These are phyloP conservation scores for Scedosporium boydii DNA, from an alignment of 2,329 filamentous ascomycete genomes.

Conservation along the genomic window DNA sequence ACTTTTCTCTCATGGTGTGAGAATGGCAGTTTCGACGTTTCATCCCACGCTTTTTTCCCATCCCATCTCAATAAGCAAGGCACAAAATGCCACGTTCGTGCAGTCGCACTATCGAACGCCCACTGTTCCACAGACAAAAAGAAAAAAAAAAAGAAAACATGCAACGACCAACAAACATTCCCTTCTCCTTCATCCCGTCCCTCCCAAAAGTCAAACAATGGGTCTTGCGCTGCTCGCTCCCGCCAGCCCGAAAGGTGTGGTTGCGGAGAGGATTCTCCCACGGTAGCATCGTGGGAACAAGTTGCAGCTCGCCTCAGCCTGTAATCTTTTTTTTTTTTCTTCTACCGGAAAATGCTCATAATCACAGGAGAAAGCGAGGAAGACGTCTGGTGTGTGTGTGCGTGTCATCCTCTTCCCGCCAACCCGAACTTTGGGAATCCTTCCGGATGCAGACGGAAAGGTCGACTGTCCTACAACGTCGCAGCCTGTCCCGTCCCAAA, in stretches of 20 bases:
- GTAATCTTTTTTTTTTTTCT: no score
- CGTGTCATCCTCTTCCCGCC: neutral
- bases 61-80: neutral
- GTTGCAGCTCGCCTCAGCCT: no score
- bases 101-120: neutral
- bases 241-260: no score
- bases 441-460: neutral
- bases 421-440: neutral
- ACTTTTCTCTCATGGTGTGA: neutral
- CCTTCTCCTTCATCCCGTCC: neutral
- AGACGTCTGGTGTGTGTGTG: no score
- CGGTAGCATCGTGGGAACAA: no score
- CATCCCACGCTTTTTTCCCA: neutral
- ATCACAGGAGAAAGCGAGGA: no score
- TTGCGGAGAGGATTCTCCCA: no score
- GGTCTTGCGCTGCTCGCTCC: neutral
- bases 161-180: neutral
- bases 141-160: neutral
- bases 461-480: neutral
- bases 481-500: neutral
- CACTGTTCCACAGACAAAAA: neutral
- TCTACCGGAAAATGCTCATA: no score
- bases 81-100: neutral
- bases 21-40: neutral
- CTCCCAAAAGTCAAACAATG: neutral